Evolutionary conservation across 2,329 filamentous ascomycete species (phyloP).

Genomic region (Fusarium subtropicale): DNA sequence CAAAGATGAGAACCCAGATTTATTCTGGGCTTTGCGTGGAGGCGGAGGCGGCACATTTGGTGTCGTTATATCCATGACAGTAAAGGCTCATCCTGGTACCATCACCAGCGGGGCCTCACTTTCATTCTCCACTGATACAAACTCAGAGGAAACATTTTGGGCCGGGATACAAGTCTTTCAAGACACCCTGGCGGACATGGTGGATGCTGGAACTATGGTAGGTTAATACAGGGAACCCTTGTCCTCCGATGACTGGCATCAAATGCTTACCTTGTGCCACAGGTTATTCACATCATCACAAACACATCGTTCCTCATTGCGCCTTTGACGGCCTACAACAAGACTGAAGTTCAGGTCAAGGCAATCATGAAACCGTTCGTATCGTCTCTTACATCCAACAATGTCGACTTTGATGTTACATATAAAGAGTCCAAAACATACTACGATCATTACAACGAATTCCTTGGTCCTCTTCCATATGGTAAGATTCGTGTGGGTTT

Average conservation of each 20-base stretch:
- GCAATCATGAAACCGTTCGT: not conserved
- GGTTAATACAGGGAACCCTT: not conserved
- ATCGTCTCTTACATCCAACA: constrained; percentile 15
- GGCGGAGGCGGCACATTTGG: not conserved
- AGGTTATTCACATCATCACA: not conserved
- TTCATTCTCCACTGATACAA: not conserved
- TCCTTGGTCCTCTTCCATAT: constrained; percentile 55
- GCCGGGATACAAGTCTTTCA: not conserved
- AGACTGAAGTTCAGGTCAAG: not conserved
- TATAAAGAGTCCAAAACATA: constrained; percentile 21
- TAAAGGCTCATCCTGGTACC: not conserved
- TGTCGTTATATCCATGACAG: not conserved
- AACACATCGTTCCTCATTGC: not conserved
- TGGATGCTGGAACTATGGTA: not conserved
- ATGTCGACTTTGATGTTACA: constrained; percentile 26
- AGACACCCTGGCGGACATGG: not conserved
- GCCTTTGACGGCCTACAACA: not conserved
- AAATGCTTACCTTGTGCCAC: not conserved
- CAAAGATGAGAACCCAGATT: not conserved
- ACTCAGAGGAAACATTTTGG: not conserved
- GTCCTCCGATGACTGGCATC: not conserved
- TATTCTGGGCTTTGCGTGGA: not conserved
- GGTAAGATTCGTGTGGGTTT: constrained; percentile 50
- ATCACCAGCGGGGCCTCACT: not conserved
- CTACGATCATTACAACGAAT: constrained; percentile 59